A percentile compares a stretch with the other conserved stretches of the same genome.
phyloP scores from a whole-genome alignment of 2,329 filamentous ascomycete genomes.

The Colletotrichum costaricense region DNA sequence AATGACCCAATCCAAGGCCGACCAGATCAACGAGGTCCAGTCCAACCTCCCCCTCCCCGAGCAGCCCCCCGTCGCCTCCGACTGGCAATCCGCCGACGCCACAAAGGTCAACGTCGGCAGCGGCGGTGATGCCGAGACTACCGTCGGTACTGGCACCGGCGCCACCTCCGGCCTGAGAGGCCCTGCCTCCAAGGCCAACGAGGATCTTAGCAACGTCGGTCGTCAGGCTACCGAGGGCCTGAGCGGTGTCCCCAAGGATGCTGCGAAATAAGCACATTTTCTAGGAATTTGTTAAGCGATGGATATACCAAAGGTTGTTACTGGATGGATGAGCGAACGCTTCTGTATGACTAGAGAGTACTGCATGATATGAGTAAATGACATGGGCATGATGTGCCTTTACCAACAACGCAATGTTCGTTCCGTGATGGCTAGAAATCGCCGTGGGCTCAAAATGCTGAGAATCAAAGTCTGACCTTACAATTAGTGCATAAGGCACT shows the following conservation, averaged over 20 bases:
- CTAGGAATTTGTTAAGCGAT: not conserved
- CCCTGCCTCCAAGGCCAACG: constrained; percentile 67
- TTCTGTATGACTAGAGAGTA: constrained; percentile 10
- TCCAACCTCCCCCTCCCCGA: constrained; percentile 84
- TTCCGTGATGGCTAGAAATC: not conserved
- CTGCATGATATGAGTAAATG: constrained; percentile 27
- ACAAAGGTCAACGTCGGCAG: constrained; percentile 77
- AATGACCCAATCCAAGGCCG: constrained; percentile 66
- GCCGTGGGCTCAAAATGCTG: no score
- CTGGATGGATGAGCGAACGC: not conserved
- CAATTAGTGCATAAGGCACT: not conserved
- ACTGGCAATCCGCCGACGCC: constrained; percentile 80
- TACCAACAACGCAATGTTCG: not conserved
- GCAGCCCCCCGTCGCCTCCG: constrained; percentile 78
- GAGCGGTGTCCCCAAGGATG: constrained; percentile 68
- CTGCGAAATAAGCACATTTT: constrained; percentile 53
- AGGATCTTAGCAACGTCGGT: constrained; percentile 70
- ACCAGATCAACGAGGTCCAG: constrained; percentile 75
- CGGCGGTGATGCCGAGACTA: constrained; percentile 61
- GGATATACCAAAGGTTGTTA: not conserved
- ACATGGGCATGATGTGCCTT: not conserved
- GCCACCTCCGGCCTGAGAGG: constrained; percentile 66
- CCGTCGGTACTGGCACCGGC: constrained; percentile 62
- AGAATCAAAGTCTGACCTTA: no score
- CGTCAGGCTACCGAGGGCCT: constrained; percentile 72